Evolutionary conservation across 2,329 filamentous ascomycete genomes (phyloP), one percentile per base, ranked within the genome.

Genomic region (Neofusicoccum parvum): DNA sequence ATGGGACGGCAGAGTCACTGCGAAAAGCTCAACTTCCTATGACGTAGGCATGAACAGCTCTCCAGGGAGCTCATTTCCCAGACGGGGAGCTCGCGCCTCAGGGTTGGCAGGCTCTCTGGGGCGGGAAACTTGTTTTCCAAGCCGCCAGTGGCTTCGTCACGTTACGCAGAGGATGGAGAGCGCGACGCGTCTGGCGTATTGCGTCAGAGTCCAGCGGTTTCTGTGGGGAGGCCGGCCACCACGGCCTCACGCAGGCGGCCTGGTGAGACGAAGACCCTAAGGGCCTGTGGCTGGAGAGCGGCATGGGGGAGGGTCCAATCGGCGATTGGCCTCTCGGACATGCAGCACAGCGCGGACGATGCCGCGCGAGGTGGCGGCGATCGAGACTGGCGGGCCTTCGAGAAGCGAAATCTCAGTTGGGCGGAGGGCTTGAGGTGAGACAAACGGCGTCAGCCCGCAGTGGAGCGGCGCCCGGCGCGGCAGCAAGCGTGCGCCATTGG

Each of bases 61-160:
- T 43, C 23, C 17, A 43, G 34, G 39, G 49, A 56, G 49, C 39
- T 45, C 41, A 54, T 53, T 64, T 14, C 49, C 46, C 15, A 54
- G 39, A 41, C 36, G 46, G 46, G 48, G 60, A 77, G 73, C 74
- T 78, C 70, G 69, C 73, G 72, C 74, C 74, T 71, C 74, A 66
- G 37, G 62, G 54, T 41, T 67, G 69, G 69, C 56, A 65, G 46
- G 51, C 46, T 45, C 36, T 68, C 49, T 62, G 39, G 20, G 3
- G 37, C 23, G 70, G 70, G 70, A 78, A 75, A 78, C 76, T 75
- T 77, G 76, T 74, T 78, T 78, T 78, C 67, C 50, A 32, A 36
- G 59, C 59, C n/a, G 50, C 15, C 34, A 45, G 59, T 50, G 59
- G 59, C 46, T 50, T 39, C 53, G 43, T 50, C 63, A 65, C 51